phyloP scores from a whole-genome alignment of 352 stramenopile species.

The Phytophthora sp. region DNA sequence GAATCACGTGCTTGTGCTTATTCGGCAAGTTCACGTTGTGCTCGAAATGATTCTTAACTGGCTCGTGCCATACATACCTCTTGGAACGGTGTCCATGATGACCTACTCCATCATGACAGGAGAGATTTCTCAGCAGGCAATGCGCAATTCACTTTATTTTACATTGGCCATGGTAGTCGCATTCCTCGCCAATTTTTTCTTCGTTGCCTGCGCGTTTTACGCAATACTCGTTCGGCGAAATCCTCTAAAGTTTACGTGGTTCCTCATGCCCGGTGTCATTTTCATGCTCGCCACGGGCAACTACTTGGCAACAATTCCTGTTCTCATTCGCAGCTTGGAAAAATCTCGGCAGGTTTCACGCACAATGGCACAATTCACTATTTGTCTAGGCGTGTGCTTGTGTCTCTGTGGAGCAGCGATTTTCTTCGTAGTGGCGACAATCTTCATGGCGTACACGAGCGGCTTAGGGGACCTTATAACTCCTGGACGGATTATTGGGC shows the following conservation, averaged over 20 bases:
- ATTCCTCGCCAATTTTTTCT: slow-evolving; percentile 53
- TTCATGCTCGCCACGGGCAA: slow-evolving; percentile 60
- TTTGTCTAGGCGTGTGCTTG: slow-evolving; percentile 57
- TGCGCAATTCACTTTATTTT: slow-evolving; percentile 49
- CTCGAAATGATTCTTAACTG: slow-evolving; percentile 78
- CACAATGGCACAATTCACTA: slow-evolving; percentile 65
- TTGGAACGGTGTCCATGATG: slow-evolving; percentile 58
- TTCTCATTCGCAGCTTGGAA: slow-evolving; percentile 71
- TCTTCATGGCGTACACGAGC: slow-evolving; percentile 74
- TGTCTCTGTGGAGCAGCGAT: slow-evolving; percentile 56
- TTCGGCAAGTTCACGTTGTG: slow-evolving; percentile 64
- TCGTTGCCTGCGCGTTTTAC: slow-evolving; percentile 61
- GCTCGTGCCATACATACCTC: slow-evolving; percentile 56
- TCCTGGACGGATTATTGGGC: slow-evolving; percentile 38
- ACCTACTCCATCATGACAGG: slow-evolving; percentile 58
- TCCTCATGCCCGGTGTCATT: slow-evolving; percentile 55
- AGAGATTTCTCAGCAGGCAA: slow-evolving; percentile 35
- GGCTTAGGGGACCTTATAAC: slow-evolving; percentile 48
- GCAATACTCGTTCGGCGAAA: slow-evolving; percentile 68
- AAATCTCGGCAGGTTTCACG: slow-evolving; percentile 65
- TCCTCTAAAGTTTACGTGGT: slow-evolving; percentile 64
- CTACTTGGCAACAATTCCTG: slow-evolving; percentile 57
- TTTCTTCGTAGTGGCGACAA: slow-evolving; percentile 55
- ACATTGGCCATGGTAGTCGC: slow-evolving; percentile 46
- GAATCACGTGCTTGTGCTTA: slow-evolving; percentile 61